Evolutionary conservation across 768 basidiomycete genomes (phyloP), one percentile per base, ranked within the genome.

Genomic region (Trametes sanguinea): DNA sequence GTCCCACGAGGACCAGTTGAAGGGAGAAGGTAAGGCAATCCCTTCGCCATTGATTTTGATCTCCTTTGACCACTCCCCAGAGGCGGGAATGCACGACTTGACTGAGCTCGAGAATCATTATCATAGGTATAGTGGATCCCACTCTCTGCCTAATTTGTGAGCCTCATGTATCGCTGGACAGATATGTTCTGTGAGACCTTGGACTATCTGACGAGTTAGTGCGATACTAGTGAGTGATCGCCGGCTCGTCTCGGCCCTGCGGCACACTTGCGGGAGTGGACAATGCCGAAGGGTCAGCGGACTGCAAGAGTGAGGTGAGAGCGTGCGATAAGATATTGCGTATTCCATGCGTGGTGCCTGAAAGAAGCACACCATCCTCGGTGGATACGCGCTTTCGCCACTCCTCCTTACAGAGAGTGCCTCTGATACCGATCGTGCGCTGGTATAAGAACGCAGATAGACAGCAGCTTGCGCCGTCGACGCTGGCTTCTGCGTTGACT

Each of bases 61-160:
- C 22, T 8, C 37, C 35, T 3, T 14, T 10, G 47, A 17, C 39
- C 37, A 1, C 6, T 53, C 33, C 37, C 8, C 58, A 66, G 65
- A 66, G 62, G 65, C 65, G 46, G 65, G 65, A 46, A 66, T 66
- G 65, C 65, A 63, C 46, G 65, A 66, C 37, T 30, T 66, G 9
- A 66, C 65, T 14, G 65, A 63, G 44, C 54, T 66, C 27, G 65
- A 66, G 56, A 66, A 63, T 42, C 51, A 27, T 7, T 66, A 66
- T 17, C 65, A 66, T 37, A 59, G 65, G 57, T 63, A 47, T 22
- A 1, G 22, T 22, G 22, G 22, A 22, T 22, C 22, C 22, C 22
- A 22, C 1, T 22, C 22, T 22, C 22, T 22, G 22, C 22, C 22
- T 22, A 22, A 22, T 22, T 22, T 22, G 22, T 22, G 22, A 22